Evolutionary conservation across 805 yeast genomes (phyloP), one percentile per base, ranked within the genome.

Genomic region (Schwanniomyces polymorphus): DNA sequence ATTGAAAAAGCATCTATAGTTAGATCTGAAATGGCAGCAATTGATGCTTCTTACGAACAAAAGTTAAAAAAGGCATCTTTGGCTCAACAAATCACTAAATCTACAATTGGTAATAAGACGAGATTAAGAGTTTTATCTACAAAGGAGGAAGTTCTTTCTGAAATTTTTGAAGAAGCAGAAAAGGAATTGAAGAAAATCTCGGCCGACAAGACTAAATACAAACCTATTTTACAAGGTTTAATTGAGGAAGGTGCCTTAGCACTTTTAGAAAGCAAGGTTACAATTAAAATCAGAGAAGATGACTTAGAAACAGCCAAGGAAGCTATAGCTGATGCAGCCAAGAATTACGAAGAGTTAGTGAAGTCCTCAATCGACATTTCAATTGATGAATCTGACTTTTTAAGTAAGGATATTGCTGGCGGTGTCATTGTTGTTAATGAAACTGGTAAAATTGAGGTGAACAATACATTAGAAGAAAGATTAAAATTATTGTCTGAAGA

Each of bases 1-100:
- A 91, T 94, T 61, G 99, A 94, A 68, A 94, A 94, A 78, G 92
- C 97, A 18, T 84, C 90, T 48, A 84, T 94, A 63, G 98, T 94
- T 49, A 88, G 98, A 63, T 80, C 90, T 11, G 99, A 94, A 72
- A 87, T 87, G 47, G 85, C 94, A 43, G 82, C 91, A 44, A 90
- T 94, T 57, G 99, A 94, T 67, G 73, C 85, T 16, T 74, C 80
- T 34, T 89, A 85, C 65, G 91, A 86, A 53, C 84, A 81, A 58
- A 90, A 88, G 66, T 79, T 88, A 73, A 92, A 94, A 78, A 94
- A 92, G 70, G 91, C 96, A 2, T 75, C 90, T 27, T 83, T 94
- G 68, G 88, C 92, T 38, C 97, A 94, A 71, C 98, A 94, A 74
- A 92, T 94, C 66, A 83, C 91, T 60, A 91, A 90, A 75, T 91